Conservation (phyloP, 306 rosid genomes). For the Sesbania bispinosa region DNA sequence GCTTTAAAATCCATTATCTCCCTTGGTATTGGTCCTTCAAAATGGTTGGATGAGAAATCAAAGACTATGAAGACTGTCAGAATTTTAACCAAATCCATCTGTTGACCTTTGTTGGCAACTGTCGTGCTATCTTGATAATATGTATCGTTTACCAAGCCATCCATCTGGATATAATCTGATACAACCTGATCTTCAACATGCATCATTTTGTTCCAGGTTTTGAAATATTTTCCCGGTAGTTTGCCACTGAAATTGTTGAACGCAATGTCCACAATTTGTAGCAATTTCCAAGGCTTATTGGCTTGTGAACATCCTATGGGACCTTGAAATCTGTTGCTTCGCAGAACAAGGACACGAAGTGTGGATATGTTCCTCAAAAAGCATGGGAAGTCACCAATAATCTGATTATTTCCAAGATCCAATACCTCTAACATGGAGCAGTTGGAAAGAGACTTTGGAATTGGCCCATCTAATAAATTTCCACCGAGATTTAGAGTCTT, state of each 20-base stretch:
- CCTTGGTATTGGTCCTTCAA: slow-evolving; percentile 38
- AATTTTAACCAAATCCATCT: slow-evolving; percentile 10
- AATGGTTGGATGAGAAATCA: slow-evolving; percentile 38
- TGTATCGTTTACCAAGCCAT: accelerated
- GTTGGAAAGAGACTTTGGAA: slow-evolving; percentile 32
- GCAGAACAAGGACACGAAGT: not conserved
- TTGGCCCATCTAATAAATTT: slow-evolving; percentile 9
- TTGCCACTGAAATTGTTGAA: slow-evolving; percentile 31
- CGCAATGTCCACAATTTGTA: slow-evolving; percentile 29
- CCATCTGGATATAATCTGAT: not conserved
- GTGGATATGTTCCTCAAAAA: not conserved
- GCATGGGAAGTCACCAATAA: slow-evolving; percentile 20
- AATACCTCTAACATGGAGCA: not conserved
- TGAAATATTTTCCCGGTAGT: not conserved
- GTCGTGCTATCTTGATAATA: slow-evolving; percentile 9
- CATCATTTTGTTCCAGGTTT: slow-evolving; percentile 22
- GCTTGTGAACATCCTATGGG: not conserved
- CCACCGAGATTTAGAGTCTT: slow-evolving; percentile 24
- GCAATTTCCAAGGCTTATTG: not conserved
- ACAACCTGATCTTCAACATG: not conserved
- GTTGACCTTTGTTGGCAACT: slow-evolving; percentile 13
- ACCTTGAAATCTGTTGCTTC: not conserved
- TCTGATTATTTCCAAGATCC: slow-evolving; percentile 7
- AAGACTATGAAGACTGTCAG: slow-evolving; percentile 2
- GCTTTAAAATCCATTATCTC: slow-evolving; percentile 19